These are phyloP conservation scores for Saccharomycopsis vini DNA, from an alignment of 805 yeast species.

Conservation along the genomic window DNA sequence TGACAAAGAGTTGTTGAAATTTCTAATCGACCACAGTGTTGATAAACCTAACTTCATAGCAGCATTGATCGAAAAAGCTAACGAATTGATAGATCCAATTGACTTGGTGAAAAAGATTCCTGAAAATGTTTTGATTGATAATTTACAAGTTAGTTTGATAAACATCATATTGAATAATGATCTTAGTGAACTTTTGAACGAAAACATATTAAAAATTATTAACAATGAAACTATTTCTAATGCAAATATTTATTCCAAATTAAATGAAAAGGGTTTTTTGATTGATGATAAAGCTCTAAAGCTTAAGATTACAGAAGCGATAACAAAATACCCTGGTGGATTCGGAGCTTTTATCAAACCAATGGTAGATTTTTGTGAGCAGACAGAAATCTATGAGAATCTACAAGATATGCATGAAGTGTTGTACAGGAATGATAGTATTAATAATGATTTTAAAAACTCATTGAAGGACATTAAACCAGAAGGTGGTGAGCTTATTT, in stretches of 20 bases:
- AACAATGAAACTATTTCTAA: conserved; percentile 39
- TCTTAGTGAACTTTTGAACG: conserved; percentile 42
- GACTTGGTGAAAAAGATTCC: conserved; percentile 62
- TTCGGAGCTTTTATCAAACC: conserved; percentile 27
- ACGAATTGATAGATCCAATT: conserved; percentile 58
- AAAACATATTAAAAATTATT: conserved; percentile 46
- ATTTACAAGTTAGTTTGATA: conserved; percentile 50
- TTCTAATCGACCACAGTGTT: conserved; percentile 61
- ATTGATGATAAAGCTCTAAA: background rate
- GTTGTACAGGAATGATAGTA: background rate
- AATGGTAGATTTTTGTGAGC: conserved; percentile 4
- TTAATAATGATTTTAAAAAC: conserved; percentile 5
- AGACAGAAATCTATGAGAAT: background rate
- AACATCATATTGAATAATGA: conserved; percentile 59
- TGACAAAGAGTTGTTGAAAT: conserved; percentile 75
- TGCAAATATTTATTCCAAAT: conserved; percentile 25
- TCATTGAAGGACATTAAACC: background rate
- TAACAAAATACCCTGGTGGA: background rate
- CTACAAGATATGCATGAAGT: conserved; percentile 34
- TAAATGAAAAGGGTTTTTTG: conserved; percentile 27
- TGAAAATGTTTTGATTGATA: conserved; percentile 50
- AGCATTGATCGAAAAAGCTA: conserved; percentile 61
- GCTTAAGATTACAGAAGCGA: background rate
- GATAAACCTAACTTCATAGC: conserved; percentile 68
- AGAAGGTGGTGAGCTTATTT: conserved; percentile 5